Conservation (phyloP, 495 filamentous ascomycete species). For the Collariella sp. region DNA sequence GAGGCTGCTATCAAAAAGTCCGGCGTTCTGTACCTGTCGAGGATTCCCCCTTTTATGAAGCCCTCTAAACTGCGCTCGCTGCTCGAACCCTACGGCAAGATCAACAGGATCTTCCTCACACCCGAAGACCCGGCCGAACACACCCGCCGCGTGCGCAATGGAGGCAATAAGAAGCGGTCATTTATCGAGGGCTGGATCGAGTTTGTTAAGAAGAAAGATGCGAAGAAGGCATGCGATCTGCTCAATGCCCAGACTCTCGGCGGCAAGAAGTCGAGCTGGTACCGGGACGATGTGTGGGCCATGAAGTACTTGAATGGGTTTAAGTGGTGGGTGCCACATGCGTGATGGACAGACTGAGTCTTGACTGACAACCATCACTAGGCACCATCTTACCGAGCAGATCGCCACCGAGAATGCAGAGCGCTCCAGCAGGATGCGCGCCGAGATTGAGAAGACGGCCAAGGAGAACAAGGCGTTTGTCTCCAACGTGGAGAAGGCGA, state of each 20-base stretch:
- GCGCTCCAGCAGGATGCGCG: constrained; percentile 65
- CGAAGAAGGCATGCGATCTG: constrained; percentile 74
- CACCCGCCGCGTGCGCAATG: constrained; percentile 48
- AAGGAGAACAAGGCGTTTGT: constrained; percentile 81
- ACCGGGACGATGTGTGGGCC: constrained; percentile 88
- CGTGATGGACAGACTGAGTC: too few species aligned
- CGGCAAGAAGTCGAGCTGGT: constrained; percentile 80
- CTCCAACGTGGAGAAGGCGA: constrained; percentile 64
- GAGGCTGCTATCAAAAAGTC: constrained; percentile 52
- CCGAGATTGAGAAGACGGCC: constrained; percentile 68
- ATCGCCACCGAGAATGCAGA: constrained; percentile 76
- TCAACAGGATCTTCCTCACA: constrained; percentile 79
- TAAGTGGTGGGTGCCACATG: constrained; percentile 47
- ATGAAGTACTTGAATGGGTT: constrained; percentile 71
- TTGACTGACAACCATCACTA: background rate
- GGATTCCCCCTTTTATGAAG: constrained; percentile 91
- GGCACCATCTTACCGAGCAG: constrained; percentile 52
- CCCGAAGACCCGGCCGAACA: constrained; percentile 64
- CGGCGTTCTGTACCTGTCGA: constrained; percentile 82
- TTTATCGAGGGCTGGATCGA: constrained; percentile 96
- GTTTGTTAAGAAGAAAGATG: constrained; percentile 54
- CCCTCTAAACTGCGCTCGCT: constrained; percentile 70
- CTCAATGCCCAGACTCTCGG: constrained; percentile 77
- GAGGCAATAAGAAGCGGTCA: constrained; percentile 81
- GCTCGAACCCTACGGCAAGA: constrained; percentile 66